Percentiles rank a stretch among this genome's conserved stretches.
These are phyloP conservation scores for Leccinum solheimii DNA, from an alignment of 1,284 basidiomycete species.

Conservation along the genomic window DNA sequence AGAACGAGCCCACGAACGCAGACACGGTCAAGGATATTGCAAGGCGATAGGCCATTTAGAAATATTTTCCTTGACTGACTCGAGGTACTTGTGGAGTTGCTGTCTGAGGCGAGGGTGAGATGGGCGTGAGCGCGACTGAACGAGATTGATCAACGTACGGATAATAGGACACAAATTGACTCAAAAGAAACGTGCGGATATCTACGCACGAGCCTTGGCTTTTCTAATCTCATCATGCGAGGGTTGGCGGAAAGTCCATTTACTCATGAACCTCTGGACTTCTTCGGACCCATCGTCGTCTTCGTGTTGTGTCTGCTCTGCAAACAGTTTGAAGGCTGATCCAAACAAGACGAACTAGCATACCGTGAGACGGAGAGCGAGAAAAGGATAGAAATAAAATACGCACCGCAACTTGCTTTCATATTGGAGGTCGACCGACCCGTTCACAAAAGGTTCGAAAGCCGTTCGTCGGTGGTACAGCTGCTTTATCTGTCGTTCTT, in stretches of 20 bases:
- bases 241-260: constrained; percentile 29
- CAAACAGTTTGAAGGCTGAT: constrained; percentile 37
- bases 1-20: constrained; percentile 57
- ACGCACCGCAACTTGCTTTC: constrained; percentile 43
- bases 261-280: constrained; percentile 25
- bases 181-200: too few species aligned
- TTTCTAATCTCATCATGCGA: constrained; percentile 48
- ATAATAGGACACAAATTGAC: constrained; percentile 14
- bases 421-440: constrained; percentile 38
- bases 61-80: constrained; percentile 33
- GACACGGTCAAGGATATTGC: constrained; percentile 41
- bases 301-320: constrained; percentile 39
- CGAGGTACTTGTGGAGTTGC: constrained; percentile 42
- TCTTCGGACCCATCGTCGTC: constrained; percentile 38
- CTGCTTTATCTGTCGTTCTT: constrained; percentile 9
- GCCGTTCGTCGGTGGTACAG: constrained; percentile 13
- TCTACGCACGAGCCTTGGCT: constrained; percentile 46
- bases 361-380: not conserved
- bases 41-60: constrained; percentile 48
- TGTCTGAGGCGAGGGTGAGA: constrained; percentile 15
- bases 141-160: constrained; percentile 32
- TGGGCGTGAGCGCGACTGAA: constrained; percentile 31
- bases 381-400: not conserved
- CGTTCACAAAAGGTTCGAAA: constrained; percentile 39
- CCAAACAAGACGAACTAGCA: constrained; percentile 39